Evolutionary conservation across 1,139 yeast genomes (phyloP), one percentile per base, ranked within the genome.

Genomic region (Debaryomyces coudertii): DNA sequence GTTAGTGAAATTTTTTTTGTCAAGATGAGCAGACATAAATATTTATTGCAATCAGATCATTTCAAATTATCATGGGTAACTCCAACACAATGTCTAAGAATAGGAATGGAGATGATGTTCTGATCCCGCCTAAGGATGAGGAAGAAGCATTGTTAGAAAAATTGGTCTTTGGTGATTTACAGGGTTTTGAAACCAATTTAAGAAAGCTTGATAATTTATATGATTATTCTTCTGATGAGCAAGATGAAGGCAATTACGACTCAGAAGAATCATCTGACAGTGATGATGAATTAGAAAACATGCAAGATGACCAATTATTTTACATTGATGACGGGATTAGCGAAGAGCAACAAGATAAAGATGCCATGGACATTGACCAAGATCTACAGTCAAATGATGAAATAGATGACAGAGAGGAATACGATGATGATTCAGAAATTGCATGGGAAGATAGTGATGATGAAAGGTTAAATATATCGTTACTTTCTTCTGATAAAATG

Each of bases 391-490:
- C 48, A 7, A 69, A 60, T 7, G 57, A 61, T 24, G 64, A 61
- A 9, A 69, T 61, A 4, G 65, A 53, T 4, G 67, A 58, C 4
- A 65, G 56, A 5, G 71, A 64, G 4, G 65, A 56, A 3, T 71
- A 66, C 29, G 71, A 67, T 9, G 76, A 69, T 12, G 56, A 52
- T n/a, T 47, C 45, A 2, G 71, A 66, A 22, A 77, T 74, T 48
- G 96, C 90, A 6, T 95, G 99, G 99, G 68, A 68, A 15, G 99
- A 93, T 66, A 86, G 95, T 49, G 99, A 93, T 60, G 99, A 93
- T 63, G 98, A 92, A 54, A 75, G 74, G 45, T 57, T 88, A 23
- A 71, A 71, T 18, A 76, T 93, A 5, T 81, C 95, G 1, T 68
- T 95, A 25, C 65, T 73, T 7, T 63, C 80, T 1, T 73, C 85